Base-by-base conservation (phyloP, 139 green algal species). In the Protoeuglena noctilucae region DNA sequence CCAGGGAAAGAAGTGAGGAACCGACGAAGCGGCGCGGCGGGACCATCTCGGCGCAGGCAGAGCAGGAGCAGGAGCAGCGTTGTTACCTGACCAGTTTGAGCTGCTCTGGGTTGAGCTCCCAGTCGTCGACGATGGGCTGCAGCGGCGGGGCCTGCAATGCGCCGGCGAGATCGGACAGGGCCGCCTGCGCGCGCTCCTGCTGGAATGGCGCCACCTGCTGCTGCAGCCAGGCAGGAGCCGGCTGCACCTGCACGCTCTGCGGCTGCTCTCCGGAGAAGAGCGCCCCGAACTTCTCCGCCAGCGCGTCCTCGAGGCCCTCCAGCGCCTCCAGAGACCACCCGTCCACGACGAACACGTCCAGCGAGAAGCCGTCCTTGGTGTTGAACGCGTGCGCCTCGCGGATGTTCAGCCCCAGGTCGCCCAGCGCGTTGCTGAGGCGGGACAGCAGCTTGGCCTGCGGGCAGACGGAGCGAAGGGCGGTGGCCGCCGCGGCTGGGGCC, bases 351-450 rank as follows among this genome's bases (percentile, higher is more conserved):
- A 98, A 98, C 21, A 98, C 85, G 64, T 98, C 91, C 51, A 98
- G 61, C 0, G 77, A 84, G 61, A 90, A 96, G 16, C 74, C 61
- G 54, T 98, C 90, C 26, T 64, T 74, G 16, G 90, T 96, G 73
- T 92, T 96, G 78, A 98, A 98, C 0, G 87, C 91, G 61, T 98
- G 90, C 12, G 91, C 91, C 64, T 98, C 90, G 21, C 85, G 80
- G 28, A 98, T 98, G 65, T 98, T 95, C 4, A 98, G 71, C 4
- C 84, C 85, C 16, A 96, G 48, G 60, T 97, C 87, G 29, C 79
- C 73, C 82, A 96, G 68, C 1, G 71, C 80, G 40, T 90, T 76
- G 17, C 79, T 88, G 0, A 96, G 67, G 22, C 81, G 63, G 72
- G 77, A 88, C 2, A 96, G 73, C 31, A 94, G 73, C 61, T 93